Evolutionary conservation across 441 rosid genomes (phyloP).

Genomic region (Theobroma grandiflorum): DNA sequence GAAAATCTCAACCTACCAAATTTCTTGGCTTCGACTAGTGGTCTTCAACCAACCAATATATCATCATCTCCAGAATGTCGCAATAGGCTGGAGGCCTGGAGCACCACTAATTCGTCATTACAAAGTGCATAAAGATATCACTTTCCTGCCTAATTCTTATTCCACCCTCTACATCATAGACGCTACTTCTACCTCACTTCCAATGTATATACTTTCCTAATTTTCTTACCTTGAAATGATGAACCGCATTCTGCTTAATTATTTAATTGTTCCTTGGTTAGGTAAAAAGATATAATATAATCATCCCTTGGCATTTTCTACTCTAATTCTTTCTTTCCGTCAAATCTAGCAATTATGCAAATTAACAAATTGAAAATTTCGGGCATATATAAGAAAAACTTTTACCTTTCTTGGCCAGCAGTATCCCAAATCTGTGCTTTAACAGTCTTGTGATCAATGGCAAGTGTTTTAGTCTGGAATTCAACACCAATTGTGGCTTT

Average conservation of each 20-base stretch:
- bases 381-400: background rate
- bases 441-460: slow-evolving; percentile 51
- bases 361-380: background rate
- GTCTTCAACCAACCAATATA: background rate
- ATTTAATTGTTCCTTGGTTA: background rate
- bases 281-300: background rate
- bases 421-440: slow-evolving; percentile 64
- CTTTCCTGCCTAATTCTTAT: background rate
- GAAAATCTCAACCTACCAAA: slow-evolving; percentile 5
- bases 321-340: background rate
- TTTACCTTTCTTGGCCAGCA: slow-evolving; percentile 57
- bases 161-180: background rate
- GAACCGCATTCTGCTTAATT: background rate
- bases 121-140: background rate
- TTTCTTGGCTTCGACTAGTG: background rate
- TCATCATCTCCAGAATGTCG: background rate
- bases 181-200: background rate
- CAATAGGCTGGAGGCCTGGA: background rate
- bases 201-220: background rate
- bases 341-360: slow-evolving; percentile 7
- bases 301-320: background rate
- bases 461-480: slow-evolving; percentile 57
- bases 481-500: slow-evolving; percentile 61
- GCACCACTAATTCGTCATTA: background rate
- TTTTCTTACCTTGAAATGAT: background rate